Base-by-base conservation (phyloP, 2,329 filamentous ascomycete genomes). In the Didymella pinodella region DNA sequence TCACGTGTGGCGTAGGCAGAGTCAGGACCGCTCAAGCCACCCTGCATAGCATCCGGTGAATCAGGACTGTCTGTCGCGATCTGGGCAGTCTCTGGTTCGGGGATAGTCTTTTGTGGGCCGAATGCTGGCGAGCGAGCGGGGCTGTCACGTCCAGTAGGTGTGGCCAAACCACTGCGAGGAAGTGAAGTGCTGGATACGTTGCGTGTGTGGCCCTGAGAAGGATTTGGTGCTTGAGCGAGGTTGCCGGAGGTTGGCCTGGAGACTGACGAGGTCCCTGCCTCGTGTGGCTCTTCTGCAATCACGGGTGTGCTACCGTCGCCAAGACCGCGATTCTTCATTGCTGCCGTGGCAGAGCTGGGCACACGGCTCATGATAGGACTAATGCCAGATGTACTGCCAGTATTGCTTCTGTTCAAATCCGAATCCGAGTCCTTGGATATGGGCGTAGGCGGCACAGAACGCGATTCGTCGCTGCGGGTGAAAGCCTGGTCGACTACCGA, bases 401-500 rank as follows among this genome's bases (percentile, higher is more conserved):
- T 89, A 64, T 88, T 85, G 52, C 85, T 88, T 60, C 87, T 79
- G 34, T 77, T 80, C n/a, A 87, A 76, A 40, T 78, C 82, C 2
- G 74, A 76, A 11, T 72, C 73, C 5, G 70, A 70, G 54, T 77
- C 76, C 34, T 77, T 78, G 20, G 83, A 83, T 41, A 81, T 74
- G 10, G 84, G 83, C 3, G 84, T 83, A 10, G 81, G 79, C 3
- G 85, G 84, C 41, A 82, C 78, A 6, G 80, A 81, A 32, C 80
- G 80, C 41, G 83, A 83, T 36, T 85, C 84, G 61, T 86, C 82
- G 26, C 77, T 79, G 45, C 82, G 80, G 67, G 89, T 86, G 68
- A 90, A 90, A 16, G 88, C 88, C 70, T 88, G 84, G 65, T 89
- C 81, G 4, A 90, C 88, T 14, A 86, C 84, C 1, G 86, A 70